Conservation (phyloP, 1,284 basidiomycete genomes). For the Leucoagaricus sp. region DNA sequence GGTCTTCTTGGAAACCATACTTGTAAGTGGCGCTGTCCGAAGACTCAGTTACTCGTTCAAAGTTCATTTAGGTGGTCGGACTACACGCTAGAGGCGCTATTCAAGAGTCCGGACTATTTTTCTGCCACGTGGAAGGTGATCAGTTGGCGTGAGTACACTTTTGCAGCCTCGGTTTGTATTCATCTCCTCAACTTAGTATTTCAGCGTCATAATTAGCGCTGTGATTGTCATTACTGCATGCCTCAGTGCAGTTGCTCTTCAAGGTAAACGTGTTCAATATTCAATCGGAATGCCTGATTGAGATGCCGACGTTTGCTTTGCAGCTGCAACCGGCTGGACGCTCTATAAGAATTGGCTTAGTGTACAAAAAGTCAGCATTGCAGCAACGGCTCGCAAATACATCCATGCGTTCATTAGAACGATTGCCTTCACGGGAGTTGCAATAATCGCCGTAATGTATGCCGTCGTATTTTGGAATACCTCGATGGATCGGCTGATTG, state of each 20-base stretch:
- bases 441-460: slow-evolving; percentile 4
- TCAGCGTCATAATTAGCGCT: neutral
- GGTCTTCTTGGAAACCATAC: slow-evolving; percentile 7
- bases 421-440: slow-evolving; percentile 4
- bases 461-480: neutral
- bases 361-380: slow-evolving; percentile 5
- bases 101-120: no score
- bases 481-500: no score
- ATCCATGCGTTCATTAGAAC: slow-evolving; percentile 9
- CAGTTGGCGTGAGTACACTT: no score
- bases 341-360: slow-evolving; percentile 12
- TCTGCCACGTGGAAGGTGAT: slow-evolving; percentile 8
- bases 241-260: neutral
- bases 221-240: neutral
- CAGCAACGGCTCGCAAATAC: slow-evolving; percentile 10
- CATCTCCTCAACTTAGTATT: neutral
- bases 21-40: neutral
- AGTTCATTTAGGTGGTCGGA: neutral
- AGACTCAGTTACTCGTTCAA: neutral
- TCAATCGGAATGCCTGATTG: neutral
- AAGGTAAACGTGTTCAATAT: neutral
- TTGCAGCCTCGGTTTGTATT: no score
- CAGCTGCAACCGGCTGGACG: slow-evolving; percentile 9
- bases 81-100: no score
- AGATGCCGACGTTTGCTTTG: neutral